These are phyloP conservation scores for Themeda triandra DNA, from an alignment of 176 grass and related monocot species.

Conservation along the genomic window DNA sequence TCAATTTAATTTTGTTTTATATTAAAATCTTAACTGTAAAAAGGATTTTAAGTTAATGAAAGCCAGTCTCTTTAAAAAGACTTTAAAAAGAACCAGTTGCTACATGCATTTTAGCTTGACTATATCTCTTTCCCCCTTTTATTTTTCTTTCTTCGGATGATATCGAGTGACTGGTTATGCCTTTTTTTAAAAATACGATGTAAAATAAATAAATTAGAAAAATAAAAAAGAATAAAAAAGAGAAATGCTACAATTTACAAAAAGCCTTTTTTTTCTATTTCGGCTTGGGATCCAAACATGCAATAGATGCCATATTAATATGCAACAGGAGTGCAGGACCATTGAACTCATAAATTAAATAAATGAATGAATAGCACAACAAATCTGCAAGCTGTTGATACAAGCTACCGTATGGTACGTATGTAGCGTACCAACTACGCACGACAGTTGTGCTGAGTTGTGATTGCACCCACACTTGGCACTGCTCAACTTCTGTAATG, in stretches of 20 bases:
- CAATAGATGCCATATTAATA: not conserved
- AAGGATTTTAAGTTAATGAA: too few species aligned
- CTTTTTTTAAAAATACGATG: too few species aligned
- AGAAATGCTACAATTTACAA: not conserved
- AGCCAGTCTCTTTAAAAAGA: too few species aligned
- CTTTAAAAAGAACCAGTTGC: too few species aligned
- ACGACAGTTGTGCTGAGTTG: slow-evolving; percentile 37
- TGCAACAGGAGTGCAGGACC: not conserved
- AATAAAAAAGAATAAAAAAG: not conserved
- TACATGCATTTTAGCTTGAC: too few species aligned
- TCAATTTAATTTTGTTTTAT: too few species aligned
- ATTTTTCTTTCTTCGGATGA: too few species aligned
- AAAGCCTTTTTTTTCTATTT: not conserved
- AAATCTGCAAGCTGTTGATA: slow-evolving; percentile 36
- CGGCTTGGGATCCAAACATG: not conserved
- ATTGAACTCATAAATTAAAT: slow-evolving; percentile 28
- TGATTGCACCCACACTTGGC: slow-evolving; percentile 21
- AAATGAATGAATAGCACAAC: slow-evolving; percentile 26
- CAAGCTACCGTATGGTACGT: not conserved
- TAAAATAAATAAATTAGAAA: not conserved
- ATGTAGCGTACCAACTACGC: slow-evolving; percentile 25
- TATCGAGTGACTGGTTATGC: too few species aligned
- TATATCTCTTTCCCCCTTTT: too few species aligned
- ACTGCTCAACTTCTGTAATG: too few species aligned
- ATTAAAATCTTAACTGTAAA: too few species aligned